These are phyloP conservation scores for Didymosphaeria variabile DNA, from an alignment of 2,329 filamentous ascomycete species.

Conservation along the genomic window DNA sequence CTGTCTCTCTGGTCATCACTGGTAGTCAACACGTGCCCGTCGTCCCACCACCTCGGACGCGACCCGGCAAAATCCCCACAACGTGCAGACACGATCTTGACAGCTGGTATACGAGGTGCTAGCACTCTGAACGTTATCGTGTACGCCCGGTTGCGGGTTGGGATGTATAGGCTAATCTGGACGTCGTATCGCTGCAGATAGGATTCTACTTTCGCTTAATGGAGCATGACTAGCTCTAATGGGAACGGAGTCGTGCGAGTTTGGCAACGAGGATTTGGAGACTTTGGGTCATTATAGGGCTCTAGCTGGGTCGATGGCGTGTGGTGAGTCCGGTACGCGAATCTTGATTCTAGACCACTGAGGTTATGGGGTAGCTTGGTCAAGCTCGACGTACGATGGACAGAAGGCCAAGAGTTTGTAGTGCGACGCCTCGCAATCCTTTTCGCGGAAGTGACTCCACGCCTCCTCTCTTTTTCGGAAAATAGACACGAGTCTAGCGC, in stretches of 20 bases:
- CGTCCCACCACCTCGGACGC: not conserved
- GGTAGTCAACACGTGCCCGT: slow-evolving; percentile 9
- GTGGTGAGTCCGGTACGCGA: no score
- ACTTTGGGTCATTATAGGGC: no score
- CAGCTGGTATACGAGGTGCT: not conserved
- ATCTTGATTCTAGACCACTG: no score
- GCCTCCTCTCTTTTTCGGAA: no score
- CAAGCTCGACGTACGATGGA: no score
- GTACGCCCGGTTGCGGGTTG: not conserved
- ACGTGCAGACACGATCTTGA: slow-evolving; percentile 4
- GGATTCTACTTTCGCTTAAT: slow-evolving; percentile 8
- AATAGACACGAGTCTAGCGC: no score
- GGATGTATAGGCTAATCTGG: slow-evolving; percentile 14
- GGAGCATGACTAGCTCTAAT: slow-evolving; percentile 2
- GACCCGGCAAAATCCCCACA: slow-evolving; percentile 10
- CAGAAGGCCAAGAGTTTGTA: no score
- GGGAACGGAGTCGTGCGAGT: slow-evolving; percentile 4
- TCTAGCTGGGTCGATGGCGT: no score
- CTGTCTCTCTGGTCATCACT: not conserved
- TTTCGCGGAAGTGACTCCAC: no score
- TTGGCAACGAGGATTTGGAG: not conserved
- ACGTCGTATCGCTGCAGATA: slow-evolving; percentile 7
- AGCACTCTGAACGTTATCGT: not conserved
- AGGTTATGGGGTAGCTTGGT: no score
- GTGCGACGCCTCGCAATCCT: no score